These are phyloP conservation scores for Mycena rosella DNA, from an alignment of 768 basidiomycete species.

Conservation along the genomic window DNA sequence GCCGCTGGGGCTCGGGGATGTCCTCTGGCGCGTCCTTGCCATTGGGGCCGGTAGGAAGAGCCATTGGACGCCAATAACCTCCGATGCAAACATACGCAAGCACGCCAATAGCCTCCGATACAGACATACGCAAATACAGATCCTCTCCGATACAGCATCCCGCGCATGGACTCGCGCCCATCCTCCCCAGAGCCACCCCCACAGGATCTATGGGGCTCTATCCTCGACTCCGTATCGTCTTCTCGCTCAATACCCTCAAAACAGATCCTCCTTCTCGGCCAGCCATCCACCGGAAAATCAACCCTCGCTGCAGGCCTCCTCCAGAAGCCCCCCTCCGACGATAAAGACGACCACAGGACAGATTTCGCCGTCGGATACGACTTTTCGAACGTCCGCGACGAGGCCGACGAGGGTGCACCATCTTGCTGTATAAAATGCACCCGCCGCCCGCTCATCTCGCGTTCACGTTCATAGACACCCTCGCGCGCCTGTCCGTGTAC, in stretches of 20 bases:
- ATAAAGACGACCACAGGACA: conserved; percentile 68
- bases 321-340: conserved; percentile 71
- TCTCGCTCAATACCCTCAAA: conserved; percentile 87
- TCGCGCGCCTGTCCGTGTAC: conserved; percentile 91
- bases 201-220: conserved; percentile 92
- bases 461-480: conserved; percentile 68
- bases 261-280: conserved; percentile 87
- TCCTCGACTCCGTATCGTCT: conserved; percentile 88
- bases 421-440: conserved; percentile 13
- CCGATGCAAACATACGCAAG: too few species aligned
- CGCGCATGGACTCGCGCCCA: conserved; percentile 58
- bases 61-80: conserved; percentile 2
- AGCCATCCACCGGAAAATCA: conserved; percentile 84
- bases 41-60: conserved; percentile 16
- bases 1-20: conserved; percentile 66
- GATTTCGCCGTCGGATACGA: conserved; percentile 95
- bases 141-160: too few species aligned
- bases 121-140: too few species aligned
- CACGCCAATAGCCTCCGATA: too few species aligned
- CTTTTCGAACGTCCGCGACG: conserved; percentile 91
- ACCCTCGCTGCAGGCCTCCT: conserved; percentile 78
- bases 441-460: conserved; percentile 9
- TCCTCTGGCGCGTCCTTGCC: conserved; percentile 71
- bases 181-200: conserved; percentile 82
- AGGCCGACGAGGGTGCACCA: conserved; percentile 90